A percentile compares a stretch with the other conserved stretches of the same genome.
Evolutionary conservation across 176 grass and related monocot species (phyloP).

Genomic region (Alloteropsis semialata): DNA sequence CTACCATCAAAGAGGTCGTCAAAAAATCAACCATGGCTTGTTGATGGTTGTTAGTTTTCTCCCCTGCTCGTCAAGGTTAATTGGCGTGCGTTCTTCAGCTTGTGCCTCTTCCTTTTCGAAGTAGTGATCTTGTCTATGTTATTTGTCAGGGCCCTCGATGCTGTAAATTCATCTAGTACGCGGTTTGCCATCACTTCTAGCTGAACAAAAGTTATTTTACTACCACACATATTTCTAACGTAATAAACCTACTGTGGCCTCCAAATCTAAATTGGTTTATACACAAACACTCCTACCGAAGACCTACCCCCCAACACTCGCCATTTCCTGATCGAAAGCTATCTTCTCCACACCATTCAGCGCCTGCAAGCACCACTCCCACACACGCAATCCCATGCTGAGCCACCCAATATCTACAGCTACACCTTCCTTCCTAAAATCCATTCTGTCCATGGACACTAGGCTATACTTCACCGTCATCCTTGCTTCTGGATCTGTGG

Average conservation of each 20-base stretch:
- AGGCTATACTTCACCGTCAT: conserved; percentile 35
- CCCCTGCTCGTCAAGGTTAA: too few relatives aligned
- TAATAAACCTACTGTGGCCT: not conserved
- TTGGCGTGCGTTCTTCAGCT: not conserved
- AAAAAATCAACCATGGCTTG: too few relatives aligned
- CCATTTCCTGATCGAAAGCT: not conserved
- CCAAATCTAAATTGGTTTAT: conserved; percentile 13
- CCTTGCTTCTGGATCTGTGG: conserved; percentile 50
- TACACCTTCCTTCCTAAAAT: not conserved
- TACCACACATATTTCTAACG: too few relatives aligned
- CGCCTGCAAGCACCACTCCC: not conserved
- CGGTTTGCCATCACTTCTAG: not conserved
- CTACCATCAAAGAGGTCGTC: too few relatives aligned
- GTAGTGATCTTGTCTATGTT: not conserved
- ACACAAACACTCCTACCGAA: conserved; percentile 14
- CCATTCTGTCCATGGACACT: not conserved
- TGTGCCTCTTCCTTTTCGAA: not conserved
- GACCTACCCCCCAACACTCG: not conserved
- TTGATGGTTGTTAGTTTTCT: too few relatives aligned
- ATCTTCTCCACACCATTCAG: not conserved
- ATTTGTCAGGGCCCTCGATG: not conserved
- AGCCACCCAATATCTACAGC: not conserved
- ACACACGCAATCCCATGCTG: not conserved
- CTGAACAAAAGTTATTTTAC: not conserved
- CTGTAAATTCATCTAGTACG: not conserved